Conservation (phyloP, 306 rosid species). For the Spatholobus suberectus region DNA sequence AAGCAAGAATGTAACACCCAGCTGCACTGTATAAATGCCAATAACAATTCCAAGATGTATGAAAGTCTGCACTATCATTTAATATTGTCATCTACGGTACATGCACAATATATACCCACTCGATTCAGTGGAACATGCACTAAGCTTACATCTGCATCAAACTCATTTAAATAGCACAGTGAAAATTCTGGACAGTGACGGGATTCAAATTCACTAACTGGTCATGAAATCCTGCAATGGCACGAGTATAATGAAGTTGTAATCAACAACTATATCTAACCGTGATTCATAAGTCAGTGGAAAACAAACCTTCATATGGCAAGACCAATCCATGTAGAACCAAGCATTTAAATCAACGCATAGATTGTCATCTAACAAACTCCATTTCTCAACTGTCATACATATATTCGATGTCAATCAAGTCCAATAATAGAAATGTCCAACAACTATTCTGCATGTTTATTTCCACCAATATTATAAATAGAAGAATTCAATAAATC, state of each 20-base stretch:
- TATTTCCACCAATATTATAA: conserved; percentile 24
- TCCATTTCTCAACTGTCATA: not conserved
- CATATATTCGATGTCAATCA: not conserved
- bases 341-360: conserved; percentile 9
- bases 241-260: not conserved
- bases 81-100: conserved; percentile 9
- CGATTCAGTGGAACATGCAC: not conserved
- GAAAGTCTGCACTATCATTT: conserved; percentile 26
- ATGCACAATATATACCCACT: conserved; percentile 16
- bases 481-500: not conserved
- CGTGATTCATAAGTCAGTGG: conserved; percentile 10
- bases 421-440: conserved; percentile 16
- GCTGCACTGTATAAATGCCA: conserved; percentile 36
- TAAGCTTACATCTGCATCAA: conserved; percentile 22
- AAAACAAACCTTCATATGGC: conserved; percentile 13
- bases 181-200: conserved; percentile 18
- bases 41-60: conserved; percentile 36
- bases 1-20: conserved; percentile 26
- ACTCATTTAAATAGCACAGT: conserved; percentile 1
- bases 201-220: conserved; percentile 22
- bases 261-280: conserved; percentile 17
- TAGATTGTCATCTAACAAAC: not conserved
- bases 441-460: not conserved
- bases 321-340: not conserved
- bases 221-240: not conserved